These are phyloP conservation scores for Neurospora tetrasperma DNA, from an alignment of 495 filamentous ascomycete species.

Conservation along the genomic window DNA sequence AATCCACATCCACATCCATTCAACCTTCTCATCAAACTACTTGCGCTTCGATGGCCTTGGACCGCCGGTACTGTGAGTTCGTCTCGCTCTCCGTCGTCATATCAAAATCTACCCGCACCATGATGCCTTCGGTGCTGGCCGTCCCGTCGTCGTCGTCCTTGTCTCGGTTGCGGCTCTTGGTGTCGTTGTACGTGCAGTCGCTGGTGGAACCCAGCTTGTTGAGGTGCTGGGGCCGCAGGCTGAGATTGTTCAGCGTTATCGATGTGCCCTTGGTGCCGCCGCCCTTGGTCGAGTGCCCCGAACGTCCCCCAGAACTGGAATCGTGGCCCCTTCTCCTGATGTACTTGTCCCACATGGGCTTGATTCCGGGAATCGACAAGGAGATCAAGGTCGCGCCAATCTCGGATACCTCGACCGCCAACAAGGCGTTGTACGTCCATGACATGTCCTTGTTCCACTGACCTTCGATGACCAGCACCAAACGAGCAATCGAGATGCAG, in stretches of 20 bases:
- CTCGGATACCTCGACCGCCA: slow-evolving; percentile 35
- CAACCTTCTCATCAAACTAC: background rate
- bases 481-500: slow-evolving; percentile 31
- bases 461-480: slow-evolving; percentile 33
- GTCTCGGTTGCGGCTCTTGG: background rate
- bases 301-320: background rate
- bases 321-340: slow-evolving; percentile 1
- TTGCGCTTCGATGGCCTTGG: background rate
- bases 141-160: background rate
- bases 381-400: slow-evolving; percentile 35
- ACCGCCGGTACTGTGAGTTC: background rate
- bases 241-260: slow-evolving; percentile 1
- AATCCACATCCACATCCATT: background rate
- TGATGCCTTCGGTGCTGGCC: slow-evolving; percentile 9
- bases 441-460: slow-evolving; percentile 32
- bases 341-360: slow-evolving; percentile 28
- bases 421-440: slow-evolving; percentile 37
- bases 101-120: slow-evolving; percentile 9
- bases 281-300: background rate
- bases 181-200: background rate
- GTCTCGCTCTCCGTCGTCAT: slow-evolving; percentile 3
- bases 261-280: background rate
- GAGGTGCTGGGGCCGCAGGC: slow-evolving; percentile 1
- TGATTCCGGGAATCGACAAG: slow-evolving; percentile 36
- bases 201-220: background rate